Evolutionary conservation across 176 grass and related monocot genomes (phyloP).

Genomic region (Sorghum bicolor): DNA sequence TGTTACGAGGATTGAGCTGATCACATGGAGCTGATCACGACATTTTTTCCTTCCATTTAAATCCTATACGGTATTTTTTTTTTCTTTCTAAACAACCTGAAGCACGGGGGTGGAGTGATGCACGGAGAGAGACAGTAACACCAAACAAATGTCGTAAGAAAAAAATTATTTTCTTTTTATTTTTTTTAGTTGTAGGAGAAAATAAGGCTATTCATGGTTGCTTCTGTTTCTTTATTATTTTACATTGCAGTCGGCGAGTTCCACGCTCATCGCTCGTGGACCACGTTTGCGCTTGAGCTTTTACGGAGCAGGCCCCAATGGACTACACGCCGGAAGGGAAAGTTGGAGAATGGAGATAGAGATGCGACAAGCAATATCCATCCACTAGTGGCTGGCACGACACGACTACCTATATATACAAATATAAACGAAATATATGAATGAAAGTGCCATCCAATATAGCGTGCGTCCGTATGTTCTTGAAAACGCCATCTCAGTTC

Average conservation of each 20-base stretch:
- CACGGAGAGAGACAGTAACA: too few relatives aligned
- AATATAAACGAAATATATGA: neutral
- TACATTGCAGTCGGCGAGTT: neutral
- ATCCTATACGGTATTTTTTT: too few relatives aligned
- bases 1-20: too few relatives aligned
- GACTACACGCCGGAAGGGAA: neutral
- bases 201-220: neutral
- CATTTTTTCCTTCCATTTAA: too few relatives aligned
- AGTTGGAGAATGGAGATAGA: neutral
- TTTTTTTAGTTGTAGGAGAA: too few relatives aligned
- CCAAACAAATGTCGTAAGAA: too few relatives aligned
- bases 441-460: neutral
- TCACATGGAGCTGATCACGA: too few relatives aligned
- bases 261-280: neutral
- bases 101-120: too few relatives aligned
- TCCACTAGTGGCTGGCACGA: neutral
- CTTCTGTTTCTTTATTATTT: neutral
- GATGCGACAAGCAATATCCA: neutral
- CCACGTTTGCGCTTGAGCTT: neutral
- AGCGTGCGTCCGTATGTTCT: neutral
- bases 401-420: neutral
- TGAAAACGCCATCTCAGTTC: neutral
- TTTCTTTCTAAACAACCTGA: too few relatives aligned
- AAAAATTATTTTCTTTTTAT: too few relatives aligned
- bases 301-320: neutral